These are phyloP conservation scores for Trichothecium sympodiale DNA, from an alignment of 2,329 filamentous ascomycete species.

Conservation along the genomic window DNA sequence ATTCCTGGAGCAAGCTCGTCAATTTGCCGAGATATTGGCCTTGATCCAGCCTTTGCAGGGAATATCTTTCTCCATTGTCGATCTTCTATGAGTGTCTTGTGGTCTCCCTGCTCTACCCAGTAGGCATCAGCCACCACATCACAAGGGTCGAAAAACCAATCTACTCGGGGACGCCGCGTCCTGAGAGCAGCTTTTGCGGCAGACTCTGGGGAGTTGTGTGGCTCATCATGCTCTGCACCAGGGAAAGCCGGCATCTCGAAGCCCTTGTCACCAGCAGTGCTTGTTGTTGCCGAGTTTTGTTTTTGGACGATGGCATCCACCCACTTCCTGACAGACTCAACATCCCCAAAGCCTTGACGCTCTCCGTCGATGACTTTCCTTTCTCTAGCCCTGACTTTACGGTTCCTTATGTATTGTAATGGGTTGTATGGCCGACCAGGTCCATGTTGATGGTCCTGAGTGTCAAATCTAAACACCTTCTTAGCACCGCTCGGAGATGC, in stretches of 20 bases:
- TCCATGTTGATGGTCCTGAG: conserved; percentile 19
- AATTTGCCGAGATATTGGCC: conserved; percentile 19
- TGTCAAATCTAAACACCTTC: conserved; percentile 17
- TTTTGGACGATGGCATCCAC: conserved; percentile 50
- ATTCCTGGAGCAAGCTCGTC: conserved; percentile 12
- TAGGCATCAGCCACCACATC: conserved; percentile 84
- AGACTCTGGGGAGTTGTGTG: conserved; percentile 30
- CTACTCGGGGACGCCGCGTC: conserved; percentile 60
- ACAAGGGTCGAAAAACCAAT: conserved; percentile 75
- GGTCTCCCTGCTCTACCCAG: conserved; percentile 75
- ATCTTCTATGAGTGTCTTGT: conserved; percentile 75
- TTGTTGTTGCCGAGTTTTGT: conserved; percentile 6
- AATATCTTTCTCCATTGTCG: conserved; percentile 66
- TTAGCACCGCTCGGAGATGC: conserved; percentile 22
- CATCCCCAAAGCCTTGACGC: conserved; percentile 65
- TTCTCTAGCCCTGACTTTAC: conserved; percentile 73
- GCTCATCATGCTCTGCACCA: conserved; percentile 30
- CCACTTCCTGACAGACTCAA: conserved; percentile 63
- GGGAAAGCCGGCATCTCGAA: conserved; percentile 32
- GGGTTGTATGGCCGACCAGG: conserved; percentile 76
- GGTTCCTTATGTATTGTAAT: conserved; percentile 82
- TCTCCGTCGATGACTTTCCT: conserved; percentile 64
- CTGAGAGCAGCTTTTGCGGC: conserved; percentile 40
- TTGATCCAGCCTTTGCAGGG: conserved; percentile 24
- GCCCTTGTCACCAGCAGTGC: conserved; percentile 6